Percentiles rank a stretch among this genome's conserved stretches.
Conservation (phyloP, 2,329 filamentous ascomycete genomes). For the Calonectria montana region DNA sequence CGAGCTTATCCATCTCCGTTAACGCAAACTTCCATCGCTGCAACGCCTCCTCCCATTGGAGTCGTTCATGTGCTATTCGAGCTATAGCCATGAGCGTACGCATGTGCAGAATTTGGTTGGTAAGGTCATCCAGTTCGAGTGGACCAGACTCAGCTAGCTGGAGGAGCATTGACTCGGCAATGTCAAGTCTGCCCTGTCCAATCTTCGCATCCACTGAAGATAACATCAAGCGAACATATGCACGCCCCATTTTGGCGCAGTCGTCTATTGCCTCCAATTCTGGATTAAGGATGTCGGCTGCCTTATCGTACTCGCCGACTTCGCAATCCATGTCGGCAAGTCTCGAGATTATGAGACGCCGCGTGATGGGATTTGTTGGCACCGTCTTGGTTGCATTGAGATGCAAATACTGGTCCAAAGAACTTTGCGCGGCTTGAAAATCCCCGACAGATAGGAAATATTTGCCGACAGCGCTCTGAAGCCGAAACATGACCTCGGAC, state of each 20-base stretch:
- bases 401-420: constrained; percentile 46
- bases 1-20: constrained; percentile 31
- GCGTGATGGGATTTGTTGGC: constrained; percentile 35
- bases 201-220: constrained; percentile 40
- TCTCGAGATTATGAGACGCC: constrained; percentile 40
- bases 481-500: constrained; percentile 46
- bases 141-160: constrained; percentile 32
- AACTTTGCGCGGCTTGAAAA: constrained; percentile 42
- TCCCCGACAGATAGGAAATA: constrained; percentile 49
- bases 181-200: constrained; percentile 30
- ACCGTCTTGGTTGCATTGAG: constrained; percentile 41
- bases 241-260: constrained; percentile 31
- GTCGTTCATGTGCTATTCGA: constrained; percentile 34
- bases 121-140: constrained; percentile 41
- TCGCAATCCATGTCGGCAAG: constrained; percentile 47
- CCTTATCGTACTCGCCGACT: constrained; percentile 38
- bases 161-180: constrained; percentile 21
- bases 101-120: constrained; percentile 47
- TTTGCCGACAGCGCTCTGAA: constrained; percentile 46
- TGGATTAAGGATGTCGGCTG: constrained; percentile 32
- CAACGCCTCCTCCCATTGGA: constrained; percentile 30
- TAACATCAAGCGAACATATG: constrained; percentile 40
- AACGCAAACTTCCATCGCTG: constrained; percentile 34
- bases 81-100: constrained; percentile 43
- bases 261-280: constrained; percentile 36